Base-by-base conservation (phyloP, 1,139 yeast species). In the Yamadazyma aaseri region DNA sequence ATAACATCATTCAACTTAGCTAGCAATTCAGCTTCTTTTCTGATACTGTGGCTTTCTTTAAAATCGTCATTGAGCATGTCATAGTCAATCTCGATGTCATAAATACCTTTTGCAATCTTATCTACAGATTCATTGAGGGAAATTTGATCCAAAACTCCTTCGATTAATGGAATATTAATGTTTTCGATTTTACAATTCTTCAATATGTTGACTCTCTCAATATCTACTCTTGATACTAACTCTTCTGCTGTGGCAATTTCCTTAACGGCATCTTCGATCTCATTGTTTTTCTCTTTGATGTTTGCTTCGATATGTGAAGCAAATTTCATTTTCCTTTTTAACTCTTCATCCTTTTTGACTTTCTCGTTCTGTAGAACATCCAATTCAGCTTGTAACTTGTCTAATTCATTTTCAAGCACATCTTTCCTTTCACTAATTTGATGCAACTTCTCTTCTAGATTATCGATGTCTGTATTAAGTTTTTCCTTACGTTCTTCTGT, bases 121-220 rank as follows among this genome's bases (percentile, higher is more conserved):
- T 69, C 75, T 7, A 63, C 54, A 2, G 58, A 56, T n/a, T 63
- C 70, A 20, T 59, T 57, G 56, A 61, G 32, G 71, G 86, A 43
- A 71, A 70, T 46, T 50, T 73, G 44, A 59, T 81, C 58, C 70
- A 65, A 35, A 63, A 71, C 51, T 0, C 94, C 92, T 23, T 75
- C 74, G 6, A 55, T 47, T 26, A 87, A 59, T 1, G 96, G 96
- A 11, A 90, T 50, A 8, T 68, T 66, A 11, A 84, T 68, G 42
- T 77, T 83, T 36, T 85, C 86, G 42, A 90, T 73, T 49, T 85
- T 86, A 58, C 96, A 86, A 42, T 78, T 79, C 45, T 83, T 79
- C 43, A 89, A 65, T 17, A 79, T 63, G 44, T 77, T 75, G 5
- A 79, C 65, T 45, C 85, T 73, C 35, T 80, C 85, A 15, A 79